These are phyloP conservation scores for Neonectria magnoliae DNA, from an alignment of 2,329 filamentous ascomycete species.

Conservation along the genomic window DNA sequence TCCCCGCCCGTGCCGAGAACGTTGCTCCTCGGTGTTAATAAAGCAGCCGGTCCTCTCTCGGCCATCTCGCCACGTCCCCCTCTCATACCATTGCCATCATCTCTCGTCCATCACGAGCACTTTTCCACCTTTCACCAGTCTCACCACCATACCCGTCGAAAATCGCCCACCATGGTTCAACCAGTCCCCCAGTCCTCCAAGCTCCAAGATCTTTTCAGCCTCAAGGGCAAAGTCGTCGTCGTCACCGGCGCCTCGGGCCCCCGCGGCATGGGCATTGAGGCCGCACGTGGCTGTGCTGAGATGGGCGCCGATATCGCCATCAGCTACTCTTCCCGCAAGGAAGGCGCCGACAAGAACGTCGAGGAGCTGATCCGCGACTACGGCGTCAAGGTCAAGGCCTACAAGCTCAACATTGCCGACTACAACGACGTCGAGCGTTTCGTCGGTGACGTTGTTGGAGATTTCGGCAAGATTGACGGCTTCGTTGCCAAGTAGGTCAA, in stretches of 20 bases:
- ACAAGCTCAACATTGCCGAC: constrained; percentile 67
- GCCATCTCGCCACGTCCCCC: too few relatives aligned
- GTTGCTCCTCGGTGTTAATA: background rate
- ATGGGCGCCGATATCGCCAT: constrained; percentile 76
- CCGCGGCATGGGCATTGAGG: constrained; percentile 75
- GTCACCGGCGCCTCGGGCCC: constrained; percentile 76
- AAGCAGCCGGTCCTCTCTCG: background rate
- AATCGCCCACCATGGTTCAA: constrained; percentile 60
- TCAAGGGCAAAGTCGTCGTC: constrained; percentile 78
- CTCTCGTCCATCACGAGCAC: background rate
- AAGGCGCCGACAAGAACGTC: constrained; percentile 73
- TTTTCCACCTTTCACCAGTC: background rate
- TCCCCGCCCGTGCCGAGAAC: constrained; percentile 15
- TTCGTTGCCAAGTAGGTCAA: constrained; percentile 77
- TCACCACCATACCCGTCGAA: background rate
- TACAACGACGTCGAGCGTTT: constrained; percentile 62
- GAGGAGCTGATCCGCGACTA: constrained; percentile 72
- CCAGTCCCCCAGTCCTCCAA: constrained; percentile 64
- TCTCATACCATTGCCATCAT: background rate
- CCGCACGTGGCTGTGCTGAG: constrained; percentile 76
- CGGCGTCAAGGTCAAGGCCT: constrained; percentile 72
- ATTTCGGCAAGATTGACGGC: constrained; percentile 78
- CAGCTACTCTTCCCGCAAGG: constrained; percentile 77
- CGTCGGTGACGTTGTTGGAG: constrained; percentile 71
- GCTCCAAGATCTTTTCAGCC: constrained; percentile 74